Evolutionary conservation across 2,329 filamentous ascomycete species (phyloP).

Genomic region (Mycogone perniciosa): DNA sequence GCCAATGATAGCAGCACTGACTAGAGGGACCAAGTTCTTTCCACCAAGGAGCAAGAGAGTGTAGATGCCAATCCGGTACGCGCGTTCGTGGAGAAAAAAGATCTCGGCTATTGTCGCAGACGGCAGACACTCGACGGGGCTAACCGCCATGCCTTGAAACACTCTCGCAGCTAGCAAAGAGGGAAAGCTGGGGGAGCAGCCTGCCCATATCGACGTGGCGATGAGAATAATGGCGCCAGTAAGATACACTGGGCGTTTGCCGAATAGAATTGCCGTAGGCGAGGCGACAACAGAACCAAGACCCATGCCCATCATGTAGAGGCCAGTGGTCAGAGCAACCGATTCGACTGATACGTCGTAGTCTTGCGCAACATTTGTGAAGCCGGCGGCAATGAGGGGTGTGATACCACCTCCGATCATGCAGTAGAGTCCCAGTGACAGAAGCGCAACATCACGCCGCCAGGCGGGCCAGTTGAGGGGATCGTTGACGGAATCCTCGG

Average conservation of each 20-base stretch:
- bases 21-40: conserved; percentile 83
- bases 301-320: conserved; percentile 92
- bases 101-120: conserved; percentile 95
- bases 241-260: conserved; percentile 88
- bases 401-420: conserved; percentile 93
- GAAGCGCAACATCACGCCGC: conserved; percentile 70
- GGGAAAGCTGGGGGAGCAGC: conserved; percentile 69
- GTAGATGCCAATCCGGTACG: conserved; percentile 89
- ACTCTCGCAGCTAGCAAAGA: conserved; percentile 78
- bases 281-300: conserved; percentile 78
- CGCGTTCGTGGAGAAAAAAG: conserved; percentile 89
- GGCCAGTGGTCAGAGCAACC: conserved; percentile 80
- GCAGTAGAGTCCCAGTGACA: conserved; percentile 86
- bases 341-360: conserved; percentile 60
- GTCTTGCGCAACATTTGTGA: conserved; percentile 66
- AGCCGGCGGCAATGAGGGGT: conserved; percentile 81
- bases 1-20: conserved; percentile 80
- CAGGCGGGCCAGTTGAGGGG: conserved; percentile 86
- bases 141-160: conserved; percentile 81
- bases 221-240: conserved; percentile 71
- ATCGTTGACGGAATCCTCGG: conserved; percentile 84
- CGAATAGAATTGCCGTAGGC: conserved; percentile 84
- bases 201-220: conserved; percentile 74
- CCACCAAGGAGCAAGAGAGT: conserved; percentile 81
- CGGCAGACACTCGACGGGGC: conserved; percentile 84